Base-by-base conservation (phyloP, 495 filamentous ascomycete genomes). In the Penicillium paradoxum region DNA sequence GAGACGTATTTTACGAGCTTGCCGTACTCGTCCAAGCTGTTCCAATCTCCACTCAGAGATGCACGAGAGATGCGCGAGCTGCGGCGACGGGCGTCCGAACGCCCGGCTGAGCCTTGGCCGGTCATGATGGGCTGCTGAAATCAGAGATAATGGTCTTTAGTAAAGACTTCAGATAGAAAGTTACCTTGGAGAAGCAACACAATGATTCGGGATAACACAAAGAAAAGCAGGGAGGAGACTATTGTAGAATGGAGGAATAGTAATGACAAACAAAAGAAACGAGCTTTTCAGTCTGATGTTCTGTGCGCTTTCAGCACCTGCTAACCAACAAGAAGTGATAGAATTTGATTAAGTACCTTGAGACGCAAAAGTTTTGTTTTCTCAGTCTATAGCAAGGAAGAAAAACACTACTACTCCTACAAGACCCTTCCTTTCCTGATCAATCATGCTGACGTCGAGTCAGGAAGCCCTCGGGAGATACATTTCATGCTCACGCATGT, bases 1-100 rank as follows among this genome's bases (percentile, higher is more conserved):
- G 83, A 84, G 37, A 83, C 81, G 58, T 82, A 86, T 53, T 79
- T 77, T 50, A 83, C 75, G n/a, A 86, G 72, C 50, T 74, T 79
- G 29, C 73, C 75, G 53, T 81, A 81, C 46, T 81, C 78, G 53
- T 79, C 78, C 22, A 75, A 56, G 17, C 61, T 68, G 7, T 54
- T 44, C 38, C 47, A 71, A 46, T 74, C 70, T 17, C 74, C 71
- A 24, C 68, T 67, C 47, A 67, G 48, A 21, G 72, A 74, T 3
- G 65, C 65, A 11, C 72, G 67, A 13, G 73, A 75, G 45, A 75
- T 65, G 27, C 71, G 73, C 14, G 62, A 65, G 32, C 57, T 33
- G n/a, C 62, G 57, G 14, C 56, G 57, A 14, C 55, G 54, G n/a
- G 18, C 29, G 3, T 60, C 59, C 17, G 46, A 18, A n/a, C 55